Evolutionary conservation across 2,329 filamentous ascomycete species (phyloP).

Genomic region (Ophiostoma piceae): DNA sequence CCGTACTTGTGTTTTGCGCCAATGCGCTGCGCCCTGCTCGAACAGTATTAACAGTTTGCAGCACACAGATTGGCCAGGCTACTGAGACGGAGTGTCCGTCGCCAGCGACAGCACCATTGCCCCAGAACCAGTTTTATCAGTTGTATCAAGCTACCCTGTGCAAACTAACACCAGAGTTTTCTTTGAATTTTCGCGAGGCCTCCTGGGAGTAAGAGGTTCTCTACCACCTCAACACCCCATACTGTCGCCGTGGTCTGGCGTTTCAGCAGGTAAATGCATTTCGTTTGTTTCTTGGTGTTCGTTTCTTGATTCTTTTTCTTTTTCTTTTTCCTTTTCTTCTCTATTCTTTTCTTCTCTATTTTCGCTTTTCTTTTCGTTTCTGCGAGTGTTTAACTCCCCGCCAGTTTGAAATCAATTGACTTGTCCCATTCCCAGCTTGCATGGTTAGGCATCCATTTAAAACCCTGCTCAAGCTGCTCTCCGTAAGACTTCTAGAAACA

Average conservation of each 20-base stretch:
- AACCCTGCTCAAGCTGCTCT: neutral
- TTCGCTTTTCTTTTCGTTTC: no score
- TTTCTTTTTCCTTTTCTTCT: neutral
- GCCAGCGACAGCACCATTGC: constrained; percentile 1
- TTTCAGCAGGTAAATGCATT: neutral
- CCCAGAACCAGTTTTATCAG: neutral
- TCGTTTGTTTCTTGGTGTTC: neutral
- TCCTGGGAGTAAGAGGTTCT: neutral
- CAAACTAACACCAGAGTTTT: neutral
- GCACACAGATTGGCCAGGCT: neutral
- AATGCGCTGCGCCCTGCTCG: neutral
- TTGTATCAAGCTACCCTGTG: neutral
- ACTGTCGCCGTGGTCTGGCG: neutral
- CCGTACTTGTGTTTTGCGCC: neutral
- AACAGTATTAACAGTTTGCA: neutral
- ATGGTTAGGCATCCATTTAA: neutral
- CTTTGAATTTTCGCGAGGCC: neutral
- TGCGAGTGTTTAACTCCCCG: no score
- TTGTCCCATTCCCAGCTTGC: neutral
- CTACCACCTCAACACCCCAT: neutral
- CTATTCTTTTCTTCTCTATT: neutral
- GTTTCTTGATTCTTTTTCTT: neutral
- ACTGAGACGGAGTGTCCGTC: neutral
- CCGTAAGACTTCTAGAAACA: no score
- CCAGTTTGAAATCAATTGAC: neutral